Evolutionary conservation across 208 protist genomes (phyloP), one percentile per base, ranked within the genome.

Genomic region (Leishmania aethiopica): DNA sequence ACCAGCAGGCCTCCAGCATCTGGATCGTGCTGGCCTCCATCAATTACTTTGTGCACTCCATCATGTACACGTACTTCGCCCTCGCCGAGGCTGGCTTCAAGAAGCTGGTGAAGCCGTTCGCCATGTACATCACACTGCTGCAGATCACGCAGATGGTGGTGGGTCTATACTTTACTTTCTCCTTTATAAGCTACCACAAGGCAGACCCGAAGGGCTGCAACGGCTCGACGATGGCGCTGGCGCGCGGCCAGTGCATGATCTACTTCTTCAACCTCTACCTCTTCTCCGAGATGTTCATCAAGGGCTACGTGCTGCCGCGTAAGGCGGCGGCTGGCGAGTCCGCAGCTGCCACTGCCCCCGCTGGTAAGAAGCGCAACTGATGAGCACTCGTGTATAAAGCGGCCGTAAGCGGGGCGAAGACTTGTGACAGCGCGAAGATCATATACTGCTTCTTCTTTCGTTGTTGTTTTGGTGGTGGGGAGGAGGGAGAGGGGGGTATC

Each of bases 11-110:
- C 73, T 81, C 78, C 71, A 84, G 84, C 71, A 84, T 84, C 57
- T 83, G 84, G 60, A 92, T 86, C 84, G 94, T 89, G 47, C 69
- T 81, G 78, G 90, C 92, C 35, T 78, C 92, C 22, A 97, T 99
- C 93, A 99, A 99, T 86, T 97, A 97, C 87, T 88, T 84, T 72
- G 97, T 99, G 64, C 98, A 99, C 88, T 87, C 94, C 40, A 93
- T 99, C 90, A 99, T 99, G 98, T 99, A 99, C 90, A 91, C 90
- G 5, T 99, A 99, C 88, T 99, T 98, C 82, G 88, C 88, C 66
- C 64, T 97, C 40, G 84, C 89, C 47, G 93, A 90, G 40, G 84
- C 83, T 49, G 91, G 92, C 40, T 80, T 90, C 77, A 88, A 89
- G 83, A 82, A 83, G 37, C 60, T 96, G 7, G 82, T 93, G 70